Evolutionary conservation across 1,284 basidiomycete species (phyloP).

Genomic region (Coniophora puteana): DNA sequence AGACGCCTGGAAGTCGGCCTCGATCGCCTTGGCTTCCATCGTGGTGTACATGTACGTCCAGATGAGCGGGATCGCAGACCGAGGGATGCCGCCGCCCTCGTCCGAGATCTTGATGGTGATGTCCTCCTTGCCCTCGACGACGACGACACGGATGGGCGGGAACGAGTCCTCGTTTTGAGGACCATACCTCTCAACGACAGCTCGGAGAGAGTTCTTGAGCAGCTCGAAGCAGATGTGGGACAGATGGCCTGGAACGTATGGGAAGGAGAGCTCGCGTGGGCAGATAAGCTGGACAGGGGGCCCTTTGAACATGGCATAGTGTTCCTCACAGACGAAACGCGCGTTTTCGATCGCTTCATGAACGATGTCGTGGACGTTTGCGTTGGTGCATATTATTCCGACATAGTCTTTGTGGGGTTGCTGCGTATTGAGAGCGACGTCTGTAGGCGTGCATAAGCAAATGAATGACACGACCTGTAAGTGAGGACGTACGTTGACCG

Average conservation of each 20-base stretch:
- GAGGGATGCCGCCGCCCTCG: slow-evolving; percentile 94
- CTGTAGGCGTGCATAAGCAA: slow-evolving; percentile 34
- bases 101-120: slow-evolving; percentile 98
- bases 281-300: slow-evolving; percentile 98
- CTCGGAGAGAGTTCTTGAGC: slow-evolving; percentile 97
- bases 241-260: slow-evolving; percentile 95
- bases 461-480: slow-evolving; percentile 1
- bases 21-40: slow-evolving; percentile 87
- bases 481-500: slow-evolving; percentile 70
- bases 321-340: slow-evolving; percentile 97
- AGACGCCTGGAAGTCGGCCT: slow-evolving; percentile 84
- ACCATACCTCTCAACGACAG: slow-evolving; percentile 93
- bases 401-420: slow-evolving; percentile 91
- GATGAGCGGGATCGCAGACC: slow-evolving; percentile 91
- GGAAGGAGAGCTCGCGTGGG: slow-evolving; percentile 82
- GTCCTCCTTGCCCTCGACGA: slow-evolving; percentile 92
- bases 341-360: slow-evolving; percentile 99
- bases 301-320: slow-evolving; percentile 94
- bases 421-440: slow-evolving; percentile 89
- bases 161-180: slow-evolving; percentile 78
- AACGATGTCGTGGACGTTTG: slow-evolving; percentile 94
- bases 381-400: slow-evolving; percentile 96
- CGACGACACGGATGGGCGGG: slow-evolving; percentile 96
- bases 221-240: slow-evolving; percentile 98
- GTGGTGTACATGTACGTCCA: slow-evolving; percentile 99